Conservation (phyloP, 2,329 filamentous ascomycete genomes). For the Fusarium tupiense region DNA sequence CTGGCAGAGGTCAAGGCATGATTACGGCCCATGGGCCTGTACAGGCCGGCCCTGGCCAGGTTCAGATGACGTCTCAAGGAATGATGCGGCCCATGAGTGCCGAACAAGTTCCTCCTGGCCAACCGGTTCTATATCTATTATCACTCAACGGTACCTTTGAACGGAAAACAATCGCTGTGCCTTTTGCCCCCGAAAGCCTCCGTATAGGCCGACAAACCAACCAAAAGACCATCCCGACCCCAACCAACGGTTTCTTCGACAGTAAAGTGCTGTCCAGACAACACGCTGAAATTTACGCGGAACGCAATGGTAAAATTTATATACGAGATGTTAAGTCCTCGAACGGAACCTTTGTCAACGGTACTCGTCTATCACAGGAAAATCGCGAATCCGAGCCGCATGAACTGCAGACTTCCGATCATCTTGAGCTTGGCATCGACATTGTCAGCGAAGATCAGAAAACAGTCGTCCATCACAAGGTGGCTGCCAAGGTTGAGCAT, state of each 20-base stretch:
- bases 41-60: constrained; percentile 46
- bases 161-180: constrained; percentile 93
- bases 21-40: constrained; percentile 46
- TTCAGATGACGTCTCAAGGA: constrained; percentile 55
- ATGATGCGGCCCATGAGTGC: constrained; percentile 70
- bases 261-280: constrained; percentile 97
- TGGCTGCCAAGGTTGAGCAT: constrained; percentile 95
- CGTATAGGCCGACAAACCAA: constrained; percentile 97
- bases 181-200: constrained; percentile 91
- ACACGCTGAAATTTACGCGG: constrained; percentile 96
- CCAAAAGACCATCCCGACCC: constrained; percentile 91
- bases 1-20: constrained; percentile 57
- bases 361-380: constrained; percentile 86
- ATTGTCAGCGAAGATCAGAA: constrained; percentile 99
- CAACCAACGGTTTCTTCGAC: constrained; percentile 94
- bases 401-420: constrained; percentile 89
- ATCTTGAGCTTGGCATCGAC: constrained; percentile 94
- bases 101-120: constrained; percentile 69
- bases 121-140: constrained; percentile 84
- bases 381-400: constrained; percentile 97
- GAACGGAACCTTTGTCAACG: constrained; percentile 98
- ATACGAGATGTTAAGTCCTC: constrained; percentile 98
- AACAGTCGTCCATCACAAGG: constrained; percentile 98
- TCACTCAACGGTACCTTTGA: constrained; percentile 98
- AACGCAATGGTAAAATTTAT: constrained; percentile 85